phyloP scores from a whole-genome alignment of 345 rosid species.

The Gynandropsis gynandra region DNA sequence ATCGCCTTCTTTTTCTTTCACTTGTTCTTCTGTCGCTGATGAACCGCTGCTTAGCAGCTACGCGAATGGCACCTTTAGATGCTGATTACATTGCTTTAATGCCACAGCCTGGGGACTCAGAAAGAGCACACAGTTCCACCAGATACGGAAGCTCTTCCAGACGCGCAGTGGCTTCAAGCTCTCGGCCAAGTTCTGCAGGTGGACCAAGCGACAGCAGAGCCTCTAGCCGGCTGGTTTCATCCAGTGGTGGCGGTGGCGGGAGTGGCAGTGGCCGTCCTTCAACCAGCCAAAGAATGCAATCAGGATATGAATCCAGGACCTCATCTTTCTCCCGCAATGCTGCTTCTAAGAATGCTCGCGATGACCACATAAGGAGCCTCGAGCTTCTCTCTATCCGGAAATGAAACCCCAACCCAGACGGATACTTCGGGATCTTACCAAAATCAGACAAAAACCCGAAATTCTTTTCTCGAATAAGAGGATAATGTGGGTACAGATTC shows the following conservation, averaged over 20 bases:
- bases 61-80: background rate
- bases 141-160: constrained; percentile 64
- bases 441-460: no score
- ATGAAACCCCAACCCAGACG: constrained; percentile 11
- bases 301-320: constrained; percentile 45
- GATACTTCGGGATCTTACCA: no score
- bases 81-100: background rate
- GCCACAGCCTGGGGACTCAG: constrained; percentile 47
- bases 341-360: constrained; percentile 37
- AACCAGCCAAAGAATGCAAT: constrained; percentile 47
- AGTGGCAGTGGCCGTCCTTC: constrained; percentile 34
- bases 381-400: constrained; percentile 61
- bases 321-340: constrained; percentile 37
- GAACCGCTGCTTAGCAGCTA: no score
- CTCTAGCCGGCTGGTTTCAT: constrained; percentile 48
- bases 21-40: no score
- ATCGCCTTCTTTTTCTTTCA: background rate
- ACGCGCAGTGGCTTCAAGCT: constrained; percentile 51
- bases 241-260: constrained; percentile 43
- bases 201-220: constrained; percentile 51
- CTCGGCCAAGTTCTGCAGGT: constrained; percentile 67
- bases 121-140: constrained; percentile 39
- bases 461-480: no score
- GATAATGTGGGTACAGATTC: no score
- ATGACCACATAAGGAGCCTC: constrained; percentile 51